Conservation (phyloP, 768 basidiomycete genomes). For the Pulveroboletus sp. region DNA sequence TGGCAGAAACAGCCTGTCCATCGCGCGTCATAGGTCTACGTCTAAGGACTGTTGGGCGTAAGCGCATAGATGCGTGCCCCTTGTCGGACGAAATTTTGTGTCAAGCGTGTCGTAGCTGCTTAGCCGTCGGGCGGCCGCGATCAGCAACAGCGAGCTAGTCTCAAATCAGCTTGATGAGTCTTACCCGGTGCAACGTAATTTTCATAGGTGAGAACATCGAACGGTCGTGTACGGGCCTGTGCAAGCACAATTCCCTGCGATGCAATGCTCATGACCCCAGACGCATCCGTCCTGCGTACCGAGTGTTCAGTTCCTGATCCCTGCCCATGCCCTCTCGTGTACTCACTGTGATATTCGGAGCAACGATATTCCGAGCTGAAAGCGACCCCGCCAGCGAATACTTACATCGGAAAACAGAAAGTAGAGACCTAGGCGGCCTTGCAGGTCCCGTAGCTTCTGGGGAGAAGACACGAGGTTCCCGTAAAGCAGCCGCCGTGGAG, state of each 20-base stretch:
- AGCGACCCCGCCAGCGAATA: conserved; percentile 72
- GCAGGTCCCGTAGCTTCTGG: conserved; percentile 72
- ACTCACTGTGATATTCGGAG: conserved; percentile 73
- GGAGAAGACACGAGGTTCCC: conserved; percentile 83
- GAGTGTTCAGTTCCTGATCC: conserved; percentile 11
- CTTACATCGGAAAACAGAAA: conserved; percentile 92
- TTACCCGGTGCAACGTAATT: conserved; percentile 78
- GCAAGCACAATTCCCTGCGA: conserved; percentile 65
- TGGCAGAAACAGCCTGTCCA: not conserved
- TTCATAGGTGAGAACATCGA: conserved; percentile 71
- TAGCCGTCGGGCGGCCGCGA: conserved; percentile 10
- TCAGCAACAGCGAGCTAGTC: conserved; percentile 16
- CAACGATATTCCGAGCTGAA: conserved; percentile 68
- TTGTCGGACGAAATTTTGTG: conserved; percentile 54
- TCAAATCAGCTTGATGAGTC: conserved; percentile 30
- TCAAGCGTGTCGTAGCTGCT: conserved; percentile 47
- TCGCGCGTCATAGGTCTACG: conserved; percentile 17
- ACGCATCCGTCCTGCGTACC: conserved; percentile 41
- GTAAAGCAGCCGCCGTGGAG: conserved; percentile 63
- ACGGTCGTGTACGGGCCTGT: conserved; percentile 63
- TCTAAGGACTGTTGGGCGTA: conserved; percentile 36
- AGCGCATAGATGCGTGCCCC: conserved; percentile 54
- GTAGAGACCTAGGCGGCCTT: conserved; percentile 77
- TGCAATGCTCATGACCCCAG: conserved; percentile 46
- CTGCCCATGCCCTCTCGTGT: conserved; percentile 9